Conservation (phyloP, 2,329 filamentous ascomycete species). For the Hymenoscyphus infarciens region DNA sequence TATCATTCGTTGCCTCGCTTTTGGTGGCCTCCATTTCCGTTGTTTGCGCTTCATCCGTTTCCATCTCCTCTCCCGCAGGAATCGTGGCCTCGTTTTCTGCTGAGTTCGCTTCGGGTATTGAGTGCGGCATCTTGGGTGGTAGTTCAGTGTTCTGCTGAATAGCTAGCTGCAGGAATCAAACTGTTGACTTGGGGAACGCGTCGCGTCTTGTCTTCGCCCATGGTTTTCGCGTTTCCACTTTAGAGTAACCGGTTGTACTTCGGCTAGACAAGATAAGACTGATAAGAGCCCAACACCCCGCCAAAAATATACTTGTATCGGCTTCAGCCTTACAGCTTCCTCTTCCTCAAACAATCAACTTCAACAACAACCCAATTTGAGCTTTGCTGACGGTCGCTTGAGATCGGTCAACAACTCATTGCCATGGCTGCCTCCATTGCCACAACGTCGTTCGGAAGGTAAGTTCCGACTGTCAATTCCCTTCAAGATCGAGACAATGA, state of each 20-base stretch:
- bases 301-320: background rate
- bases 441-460: background rate
- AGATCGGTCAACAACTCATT: background rate
- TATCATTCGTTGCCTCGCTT: conserved; percentile 15
- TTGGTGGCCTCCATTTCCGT: background rate
- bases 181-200: background rate
- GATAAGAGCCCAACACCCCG: background rate
- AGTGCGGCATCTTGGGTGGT: conserved; percentile 44
- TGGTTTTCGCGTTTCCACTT: background rate
- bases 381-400: background rate
- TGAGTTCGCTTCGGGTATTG: conserved; percentile 38
- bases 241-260: background rate
- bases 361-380: background rate
- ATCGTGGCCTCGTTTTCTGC: conserved; percentile 32
- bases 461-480: background rate
- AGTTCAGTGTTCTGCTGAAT: background rate
- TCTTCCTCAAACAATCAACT: background rate
- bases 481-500: background rate
- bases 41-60: conserved; percentile 12
- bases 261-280: background rate
- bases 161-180: background rate
- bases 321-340: background rate
- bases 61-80: conserved; percentile 22
- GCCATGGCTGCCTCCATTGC: background rate
- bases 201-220: conserved; percentile 1